Percentiles rank a stretch among this genome's conserved stretches.
These are phyloP conservation scores for Suillus weaverae DNA, from an alignment of 768 basidiomycete species.

Conservation along the genomic window DNA sequence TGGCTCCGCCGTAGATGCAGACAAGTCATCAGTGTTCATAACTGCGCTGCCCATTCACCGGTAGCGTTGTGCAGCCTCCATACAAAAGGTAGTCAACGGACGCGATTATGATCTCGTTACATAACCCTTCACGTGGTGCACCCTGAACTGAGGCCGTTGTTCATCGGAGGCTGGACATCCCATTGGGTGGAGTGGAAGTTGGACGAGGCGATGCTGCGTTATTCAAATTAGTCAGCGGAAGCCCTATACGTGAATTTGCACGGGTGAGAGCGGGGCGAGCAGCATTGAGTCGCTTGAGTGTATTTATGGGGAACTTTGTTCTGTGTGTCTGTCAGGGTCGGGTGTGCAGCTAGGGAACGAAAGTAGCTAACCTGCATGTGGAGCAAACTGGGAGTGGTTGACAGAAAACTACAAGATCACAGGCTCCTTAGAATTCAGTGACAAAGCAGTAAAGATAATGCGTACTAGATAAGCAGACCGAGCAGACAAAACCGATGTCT, in stretches of 20 bases:
- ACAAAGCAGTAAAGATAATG: slow-evolving; percentile 20
- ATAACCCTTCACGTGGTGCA: background rate
- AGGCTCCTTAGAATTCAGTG: slow-evolving; percentile 4
- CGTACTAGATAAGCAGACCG: slow-evolving; percentile 96
- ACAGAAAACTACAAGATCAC: slow-evolving; percentile 72
- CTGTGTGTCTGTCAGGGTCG: slow-evolving; percentile 37
- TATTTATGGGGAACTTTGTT: slow-evolving; percentile 94
- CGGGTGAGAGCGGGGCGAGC: slow-evolving; percentile 44
- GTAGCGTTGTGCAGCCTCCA: slow-evolving; percentile 8
- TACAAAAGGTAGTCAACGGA: background rate
- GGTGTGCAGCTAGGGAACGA: slow-evolving; percentile 8
- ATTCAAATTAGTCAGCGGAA: slow-evolving; percentile 35
- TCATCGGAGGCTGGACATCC: slow-evolving; percentile 17
- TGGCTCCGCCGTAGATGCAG: slow-evolving; percentile 10
- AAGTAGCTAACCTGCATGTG: slow-evolving; percentile 76
- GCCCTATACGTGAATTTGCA: slow-evolving; percentile 29
- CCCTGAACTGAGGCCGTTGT: background rate
- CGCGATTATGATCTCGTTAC: background rate
- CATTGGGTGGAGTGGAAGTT: slow-evolving; percentile 19
- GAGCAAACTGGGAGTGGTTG: slow-evolving; percentile 91
- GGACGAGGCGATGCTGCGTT: slow-evolving; percentile 29
- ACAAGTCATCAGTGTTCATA: slow-evolving; percentile 52
- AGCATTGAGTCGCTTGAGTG: slow-evolving; percentile 77
- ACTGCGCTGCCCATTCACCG: slow-evolving; percentile 46
- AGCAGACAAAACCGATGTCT: slow-evolving; percentile 96